Conservation (phyloP, 169 alveolate genomes). For the Theileria annulata region DNA sequence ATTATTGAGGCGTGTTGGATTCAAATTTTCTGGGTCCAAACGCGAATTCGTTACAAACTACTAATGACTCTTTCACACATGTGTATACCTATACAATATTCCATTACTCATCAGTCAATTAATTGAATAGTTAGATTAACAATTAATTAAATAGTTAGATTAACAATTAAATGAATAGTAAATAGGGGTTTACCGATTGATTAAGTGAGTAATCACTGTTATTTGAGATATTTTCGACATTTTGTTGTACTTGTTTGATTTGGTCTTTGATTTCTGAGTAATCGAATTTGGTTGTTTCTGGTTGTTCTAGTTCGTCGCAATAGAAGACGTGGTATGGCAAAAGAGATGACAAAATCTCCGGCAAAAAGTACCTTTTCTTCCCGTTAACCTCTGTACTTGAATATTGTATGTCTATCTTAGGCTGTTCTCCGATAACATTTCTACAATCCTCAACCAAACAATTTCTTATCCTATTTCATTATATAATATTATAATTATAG, state of each 20-base stretch:
- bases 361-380: conserved; percentile 6
- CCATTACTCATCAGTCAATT: too few species aligned
- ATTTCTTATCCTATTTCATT: conserved; percentile 20
- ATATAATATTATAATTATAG: background rate
- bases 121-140: too few species aligned
- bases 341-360: conserved; percentile 30
- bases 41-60: background rate
- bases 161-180: background rate
- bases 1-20: background rate
- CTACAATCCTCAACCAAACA: conserved; percentile 62
- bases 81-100: background rate
- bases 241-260: background rate
- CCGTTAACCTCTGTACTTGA: conserved; percentile 11
- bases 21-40: background rate
- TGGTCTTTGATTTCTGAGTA: background rate
- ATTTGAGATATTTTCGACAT: background rate
- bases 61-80: background rate
- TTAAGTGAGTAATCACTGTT: background rate
- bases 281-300: background rate
- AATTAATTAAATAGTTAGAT: too few species aligned
- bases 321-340: conserved; percentile 55
- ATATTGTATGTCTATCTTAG: conserved; percentile 42
- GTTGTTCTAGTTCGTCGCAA: background rate
- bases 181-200: background rate
- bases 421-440: conserved; percentile 45